Evolutionary conservation across 1,284 basidiomycete species (phyloP).

Genomic region (Melampsora occidentalis): DNA sequence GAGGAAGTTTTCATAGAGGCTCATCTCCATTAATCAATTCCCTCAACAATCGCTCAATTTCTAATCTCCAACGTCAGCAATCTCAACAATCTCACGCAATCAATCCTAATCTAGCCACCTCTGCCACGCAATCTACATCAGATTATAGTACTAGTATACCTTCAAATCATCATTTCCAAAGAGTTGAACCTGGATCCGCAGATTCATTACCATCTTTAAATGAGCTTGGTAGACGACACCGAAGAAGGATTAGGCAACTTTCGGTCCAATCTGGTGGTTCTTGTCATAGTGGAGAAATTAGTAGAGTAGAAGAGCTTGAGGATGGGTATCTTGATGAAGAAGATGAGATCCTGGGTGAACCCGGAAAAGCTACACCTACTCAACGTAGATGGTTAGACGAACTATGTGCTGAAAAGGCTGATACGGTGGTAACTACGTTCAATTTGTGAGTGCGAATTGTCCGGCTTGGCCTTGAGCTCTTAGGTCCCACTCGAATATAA

Average conservation of each 20-base stretch:
- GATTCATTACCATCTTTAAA: conserved; percentile 28
- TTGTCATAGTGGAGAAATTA: conserved; percentile 7
- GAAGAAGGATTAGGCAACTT: conserved; percentile 10
- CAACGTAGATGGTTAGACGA: conserved; percentile 38
- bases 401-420: conserved; percentile 26
- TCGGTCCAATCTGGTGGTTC: conserved; percentile 34
- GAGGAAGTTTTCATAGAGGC: background rate
- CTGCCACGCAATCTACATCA: background rate
- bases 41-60: background rate
- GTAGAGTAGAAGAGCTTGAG: conserved; percentile 5
- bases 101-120: background rate
- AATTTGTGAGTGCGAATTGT: conserved; percentile 18
- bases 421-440: conserved; percentile 33
- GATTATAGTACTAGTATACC: background rate
- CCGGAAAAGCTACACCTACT: conserved; percentile 27
- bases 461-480: background rate
- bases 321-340: background rate
- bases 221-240: background rate
- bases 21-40: background rate
- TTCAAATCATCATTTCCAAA: background rate
- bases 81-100: background rate
- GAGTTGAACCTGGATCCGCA: conserved; percentile 19
- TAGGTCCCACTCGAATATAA: background rate
- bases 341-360: conserved; percentile 37
- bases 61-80: conserved; percentile 5